Conservation (phyloP, 768 basidiomycete species). For the Tylopilus subfusipes region DNA sequence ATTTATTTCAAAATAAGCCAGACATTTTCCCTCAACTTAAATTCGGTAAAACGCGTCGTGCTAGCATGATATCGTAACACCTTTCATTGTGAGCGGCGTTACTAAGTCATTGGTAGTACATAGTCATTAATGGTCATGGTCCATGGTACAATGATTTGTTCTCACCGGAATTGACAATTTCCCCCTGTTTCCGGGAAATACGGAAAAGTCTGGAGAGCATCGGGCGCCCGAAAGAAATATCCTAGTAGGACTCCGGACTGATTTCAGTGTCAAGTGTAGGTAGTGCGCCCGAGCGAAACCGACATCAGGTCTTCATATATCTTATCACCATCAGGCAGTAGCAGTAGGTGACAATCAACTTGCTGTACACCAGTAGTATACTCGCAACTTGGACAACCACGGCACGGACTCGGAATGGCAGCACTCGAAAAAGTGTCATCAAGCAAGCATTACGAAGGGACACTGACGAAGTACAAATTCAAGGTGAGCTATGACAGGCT, state of each 20-base stretch:
- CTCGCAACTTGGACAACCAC: background rate
- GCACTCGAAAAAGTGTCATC: slow-evolving; percentile 65
- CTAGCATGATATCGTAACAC: slow-evolving; percentile 7
- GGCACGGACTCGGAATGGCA: slow-evolving; percentile 10
- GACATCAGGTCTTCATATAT: background rate
- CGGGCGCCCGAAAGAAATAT: slow-evolving; percentile 4
- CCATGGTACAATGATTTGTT: background rate
- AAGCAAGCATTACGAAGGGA: slow-evolving; percentile 79
- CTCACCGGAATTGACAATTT: background rate
- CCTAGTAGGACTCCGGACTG: background rate
- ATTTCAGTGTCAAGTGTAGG: background rate
- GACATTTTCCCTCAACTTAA: too few relatives aligned
- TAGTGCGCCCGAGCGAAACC: background rate
- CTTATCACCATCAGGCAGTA: slow-evolving; percentile 1
- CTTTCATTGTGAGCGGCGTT: background rate
- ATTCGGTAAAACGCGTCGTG: too few relatives aligned
- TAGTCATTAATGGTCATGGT: background rate
- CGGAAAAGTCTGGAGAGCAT: too few relatives aligned
- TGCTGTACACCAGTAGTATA: background rate
- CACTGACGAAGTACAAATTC: slow-evolving; percentile 83
- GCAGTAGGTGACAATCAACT: background rate
- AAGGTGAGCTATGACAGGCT: slow-evolving; percentile 45
- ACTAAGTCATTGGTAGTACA: background rate
- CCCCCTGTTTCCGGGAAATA: background rate
- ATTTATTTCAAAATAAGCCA: too few relatives aligned